Percentiles rank a stretch among this genome's conserved stretches.
phyloP scores from a whole-genome alignment of 768 basidiomycete species.

The Xerocomellus dryophilus region DNA sequence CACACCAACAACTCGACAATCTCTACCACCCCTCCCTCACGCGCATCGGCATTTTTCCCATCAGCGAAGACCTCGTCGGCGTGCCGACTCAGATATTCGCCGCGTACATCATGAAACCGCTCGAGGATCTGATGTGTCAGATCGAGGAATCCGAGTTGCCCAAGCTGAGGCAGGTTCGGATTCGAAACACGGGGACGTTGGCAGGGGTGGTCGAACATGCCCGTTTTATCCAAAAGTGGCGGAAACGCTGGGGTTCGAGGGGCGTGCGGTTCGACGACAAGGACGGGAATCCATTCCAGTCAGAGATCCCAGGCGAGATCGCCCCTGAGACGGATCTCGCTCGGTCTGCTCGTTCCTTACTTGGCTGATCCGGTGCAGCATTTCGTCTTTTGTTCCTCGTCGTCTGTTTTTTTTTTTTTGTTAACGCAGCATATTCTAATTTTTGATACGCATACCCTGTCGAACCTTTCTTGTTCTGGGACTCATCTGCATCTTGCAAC shows the following conservation, averaged over 20 bases:
- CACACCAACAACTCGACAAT: conserved; percentile 34
- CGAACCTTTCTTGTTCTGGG: not conserved
- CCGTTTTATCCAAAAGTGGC: conserved; percentile 30
- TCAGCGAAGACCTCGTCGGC: conserved; percentile 35
- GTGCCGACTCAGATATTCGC: conserved; percentile 39
- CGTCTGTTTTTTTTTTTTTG: not conserved
- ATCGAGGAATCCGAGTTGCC: conserved; percentile 38
- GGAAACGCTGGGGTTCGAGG: conserved; percentile 24
- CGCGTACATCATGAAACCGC: conserved; percentile 40
- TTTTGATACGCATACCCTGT: not conserved
- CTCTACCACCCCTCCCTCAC: conserved; percentile 37
- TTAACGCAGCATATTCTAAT: not conserved
- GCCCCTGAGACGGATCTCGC: not conserved
- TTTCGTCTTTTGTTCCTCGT: not conserved
- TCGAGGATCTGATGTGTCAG: conserved; percentile 38
- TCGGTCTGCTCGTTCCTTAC: not conserved
- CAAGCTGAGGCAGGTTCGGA: conserved; percentile 35
- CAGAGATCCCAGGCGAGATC: not conserved
- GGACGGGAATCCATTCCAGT: conserved; percentile 24
- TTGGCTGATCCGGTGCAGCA: not conserved
- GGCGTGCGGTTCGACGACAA: conserved; percentile 34
- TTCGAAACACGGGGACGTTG: conserved; percentile 42
- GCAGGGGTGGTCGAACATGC: conserved; percentile 29
- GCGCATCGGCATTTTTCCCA: conserved; percentile 46
- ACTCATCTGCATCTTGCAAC: not conserved